These are phyloP conservation scores for Ganoderma sp. DNA, from an alignment of 1,284 basidiomycete species.

Conservation along the genomic window DNA sequence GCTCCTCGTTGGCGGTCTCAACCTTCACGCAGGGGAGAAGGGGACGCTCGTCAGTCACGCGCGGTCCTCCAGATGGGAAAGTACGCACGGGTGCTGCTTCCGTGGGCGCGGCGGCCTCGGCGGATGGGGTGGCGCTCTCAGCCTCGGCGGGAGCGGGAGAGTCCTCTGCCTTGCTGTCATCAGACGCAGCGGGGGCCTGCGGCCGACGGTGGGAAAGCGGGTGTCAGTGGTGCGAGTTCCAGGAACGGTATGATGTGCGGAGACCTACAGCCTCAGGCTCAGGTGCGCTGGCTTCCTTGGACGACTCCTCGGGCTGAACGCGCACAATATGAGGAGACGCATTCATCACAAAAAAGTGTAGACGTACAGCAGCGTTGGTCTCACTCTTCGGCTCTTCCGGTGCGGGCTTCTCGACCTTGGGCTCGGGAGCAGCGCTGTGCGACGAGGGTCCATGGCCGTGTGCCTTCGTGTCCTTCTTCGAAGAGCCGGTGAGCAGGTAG, in stretches of 20 bases:
- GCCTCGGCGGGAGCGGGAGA: conserved; percentile 36
- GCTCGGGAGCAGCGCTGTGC: conserved; percentile 12
- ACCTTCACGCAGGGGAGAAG: conserved; percentile 9
- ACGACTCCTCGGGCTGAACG: conserved; percentile 19
- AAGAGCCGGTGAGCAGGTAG: conserved; percentile 25
- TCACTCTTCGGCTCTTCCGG: conserved; percentile 19
- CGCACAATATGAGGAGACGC: background rate
- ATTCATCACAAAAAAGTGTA: background rate
- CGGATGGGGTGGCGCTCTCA: conserved; percentile 42
- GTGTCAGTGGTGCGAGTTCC: conserved; percentile 9
- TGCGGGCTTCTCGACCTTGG: background rate
- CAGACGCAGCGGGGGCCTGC: conserved; percentile 12
- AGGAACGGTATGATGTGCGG: background rate
- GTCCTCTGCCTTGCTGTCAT: conserved; percentile 24
- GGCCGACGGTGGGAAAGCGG: background rate
- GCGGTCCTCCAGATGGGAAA: background rate
- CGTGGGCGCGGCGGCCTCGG: conserved; percentile 45
- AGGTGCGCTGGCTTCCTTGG: conserved; percentile 29
- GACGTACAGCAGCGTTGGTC: background rate
- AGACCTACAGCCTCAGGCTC: conserved; percentile 28
- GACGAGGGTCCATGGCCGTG: conserved; percentile 16
- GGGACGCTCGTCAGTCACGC: background rate
- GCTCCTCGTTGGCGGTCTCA: conserved; percentile 29
- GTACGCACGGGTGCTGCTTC: conserved; percentile 42
- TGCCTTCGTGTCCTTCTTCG: conserved; percentile 23